Conservation (phyloP, 2,329 filamentous ascomycete species). For the Thyridium curvatum region DNA sequence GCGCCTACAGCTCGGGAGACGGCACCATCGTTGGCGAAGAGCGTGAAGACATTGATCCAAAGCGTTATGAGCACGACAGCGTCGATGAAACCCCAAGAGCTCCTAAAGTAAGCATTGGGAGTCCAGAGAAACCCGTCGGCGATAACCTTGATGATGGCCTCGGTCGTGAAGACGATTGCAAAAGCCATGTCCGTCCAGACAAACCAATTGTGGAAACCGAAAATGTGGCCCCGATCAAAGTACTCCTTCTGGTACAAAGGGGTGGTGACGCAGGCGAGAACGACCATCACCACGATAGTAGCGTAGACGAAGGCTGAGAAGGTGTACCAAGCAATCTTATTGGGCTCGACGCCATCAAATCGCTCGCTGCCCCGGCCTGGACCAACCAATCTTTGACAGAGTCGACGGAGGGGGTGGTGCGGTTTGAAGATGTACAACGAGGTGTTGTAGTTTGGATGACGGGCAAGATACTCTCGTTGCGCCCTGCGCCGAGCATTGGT, state of each 20-base stretch:
- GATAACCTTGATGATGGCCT: slow-evolving; percentile 86
- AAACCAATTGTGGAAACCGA: slow-evolving; percentile 77
- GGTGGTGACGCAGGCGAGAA: slow-evolving; percentile 89
- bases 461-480: slow-evolving; percentile 82
- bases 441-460: slow-evolving; percentile 87
- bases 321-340: slow-evolving; percentile 83
- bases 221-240: slow-evolving; percentile 52
- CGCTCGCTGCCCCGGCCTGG: slow-evolving; percentile 82
- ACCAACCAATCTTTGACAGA: slow-evolving; percentile 87
- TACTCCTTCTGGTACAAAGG: slow-evolving; percentile 91
- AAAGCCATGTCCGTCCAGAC: slow-evolving; percentile 91
- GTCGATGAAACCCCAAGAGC: slow-evolving; percentile 96
- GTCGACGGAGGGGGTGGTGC: slow-evolving; percentile 66
- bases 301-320: slow-evolving; percentile 94
- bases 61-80: slow-evolving; percentile 84
- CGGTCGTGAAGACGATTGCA: slow-evolving; percentile 75
- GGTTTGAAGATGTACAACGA: slow-evolving; percentile 83
- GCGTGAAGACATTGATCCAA: slow-evolving; percentile 88
- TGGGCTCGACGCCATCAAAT: slow-evolving; percentile 84
- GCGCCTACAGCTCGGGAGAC: slow-evolving; percentile 89
- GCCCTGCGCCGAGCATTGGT: slow-evolving; percentile 77
- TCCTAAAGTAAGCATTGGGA: slow-evolving; percentile 92
- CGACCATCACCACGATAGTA: slow-evolving; percentile 94
- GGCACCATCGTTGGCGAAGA: slow-evolving; percentile 73
- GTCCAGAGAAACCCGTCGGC: slow-evolving; percentile 96